Evolutionary conservation across 768 basidiomycete genomes (phyloP).

Genomic region (Boletus rubescentipes): DNA sequence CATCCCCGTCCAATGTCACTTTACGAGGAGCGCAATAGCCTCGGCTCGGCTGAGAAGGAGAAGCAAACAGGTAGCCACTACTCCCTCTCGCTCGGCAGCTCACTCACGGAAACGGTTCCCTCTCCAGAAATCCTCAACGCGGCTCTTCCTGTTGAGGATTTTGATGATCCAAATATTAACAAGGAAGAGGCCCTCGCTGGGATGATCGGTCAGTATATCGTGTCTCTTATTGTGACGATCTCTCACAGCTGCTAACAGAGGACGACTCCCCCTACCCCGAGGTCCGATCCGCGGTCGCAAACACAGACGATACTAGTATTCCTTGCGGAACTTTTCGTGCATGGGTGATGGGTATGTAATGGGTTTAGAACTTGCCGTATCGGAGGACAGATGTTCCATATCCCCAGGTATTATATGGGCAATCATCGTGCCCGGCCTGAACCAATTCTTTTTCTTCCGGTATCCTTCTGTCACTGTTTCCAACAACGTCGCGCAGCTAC

Average conservation of each 20-base stretch:
- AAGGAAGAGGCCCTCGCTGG: conserved; percentile 26
- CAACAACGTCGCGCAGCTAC: conserved; percentile 67
- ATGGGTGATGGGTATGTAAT: conserved; percentile 50
- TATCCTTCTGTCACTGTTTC: conserved; percentile 49
- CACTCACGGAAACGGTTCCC: neutral
- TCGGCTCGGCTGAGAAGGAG: conserved; percentile 25
- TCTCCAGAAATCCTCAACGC: conserved; percentile 4
- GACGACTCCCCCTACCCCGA: conserved; percentile 88
- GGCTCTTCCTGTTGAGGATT: conserved; percentile 19
- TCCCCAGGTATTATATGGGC: conserved; percentile 46
- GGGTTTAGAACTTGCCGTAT: neutral
- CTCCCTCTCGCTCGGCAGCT: neutral
- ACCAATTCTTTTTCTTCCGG: conserved; percentile 76
- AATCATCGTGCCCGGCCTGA: conserved; percentile 66
- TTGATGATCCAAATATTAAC: conserved; percentile 41
- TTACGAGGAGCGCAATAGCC: conserved; percentile 18
- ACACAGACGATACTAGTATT: conserved; percentile 67
- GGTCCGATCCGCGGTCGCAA: conserved; percentile 74
- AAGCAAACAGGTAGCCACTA: conserved; percentile 16
- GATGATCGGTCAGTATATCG: conserved; percentile 20
- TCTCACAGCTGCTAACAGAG: conserved; percentile 29
- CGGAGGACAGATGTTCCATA: neutral
- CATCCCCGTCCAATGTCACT: conserved; percentile 17
- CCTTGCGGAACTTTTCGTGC: conserved; percentile 60
- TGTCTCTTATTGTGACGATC: conserved; percentile 12